Evolutionary conservation across 2,329 filamentous ascomycete genomes (phyloP), one percentile per base, ranked within the genome.

Genomic region (Chaetomiaceae sp.): DNA sequence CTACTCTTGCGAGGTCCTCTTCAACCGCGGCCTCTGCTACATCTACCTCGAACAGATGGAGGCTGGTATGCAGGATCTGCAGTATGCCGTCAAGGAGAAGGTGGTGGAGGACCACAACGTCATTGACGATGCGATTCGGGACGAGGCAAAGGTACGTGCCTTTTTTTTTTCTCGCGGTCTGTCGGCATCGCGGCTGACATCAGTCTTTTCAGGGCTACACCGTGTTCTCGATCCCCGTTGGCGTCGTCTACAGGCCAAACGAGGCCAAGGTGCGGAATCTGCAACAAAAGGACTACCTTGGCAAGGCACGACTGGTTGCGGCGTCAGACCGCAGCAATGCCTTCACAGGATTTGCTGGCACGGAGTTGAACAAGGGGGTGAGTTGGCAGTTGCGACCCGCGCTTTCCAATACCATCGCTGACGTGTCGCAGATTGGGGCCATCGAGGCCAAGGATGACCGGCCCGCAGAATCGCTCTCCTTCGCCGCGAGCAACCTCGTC

Each of bases 201-300:
- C 39, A 39, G 50, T 1, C 23, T 45, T 42, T 51, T 3, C 57
- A 95, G 88, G 94, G 92, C 43, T 99, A 99, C 68, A 97, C 94
- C 0, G 94, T 99, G 38, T 99, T 99, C 73, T 97, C 91, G 0
- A 97, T 97, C 49, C 94, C 94, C 0, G 91, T 97, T 12, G 94
- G 94, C 22, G 89, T 96, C 29, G 82, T 99, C 15, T 99, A 97
- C 72, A 81, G 94, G 54, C 94, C 94, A 20, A 97, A 96, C 68
- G 91, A 95, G 65, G 91, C 94, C 59, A 99, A 99, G 72, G 94
- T 99, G 61, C 95, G 95, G 72, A 99, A 99, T 66, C 77, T 99
- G 65, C 96, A 96, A 76, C 89, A 91, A 20, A 97, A 97, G 69
- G 91, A 99, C 68, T 99, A 99, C 65, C 83, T 99, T 3, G 94